Percentiles rank a stretch among this genome's conserved stretches.
phyloP scores from a whole-genome alignment of 805 yeast genomes.

The Yarrowia divulgata region DNA sequence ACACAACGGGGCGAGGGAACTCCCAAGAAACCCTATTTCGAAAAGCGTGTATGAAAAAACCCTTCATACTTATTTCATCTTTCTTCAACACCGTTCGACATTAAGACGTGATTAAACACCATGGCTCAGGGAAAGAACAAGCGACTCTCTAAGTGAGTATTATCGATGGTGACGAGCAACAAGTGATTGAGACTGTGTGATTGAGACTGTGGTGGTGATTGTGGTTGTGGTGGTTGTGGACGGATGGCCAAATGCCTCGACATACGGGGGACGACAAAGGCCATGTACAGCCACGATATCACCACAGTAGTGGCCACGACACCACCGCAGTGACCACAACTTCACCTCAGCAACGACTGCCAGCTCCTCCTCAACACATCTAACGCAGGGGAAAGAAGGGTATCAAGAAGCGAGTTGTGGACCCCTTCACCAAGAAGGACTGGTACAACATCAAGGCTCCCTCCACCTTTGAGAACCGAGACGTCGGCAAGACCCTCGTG shows the following conservation, averaged over 20 bases:
- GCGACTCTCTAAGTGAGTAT: conserved; percentile 60
- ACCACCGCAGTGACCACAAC: too few relatives aligned
- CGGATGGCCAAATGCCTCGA: too few relatives aligned
- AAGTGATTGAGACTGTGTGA: background rate
- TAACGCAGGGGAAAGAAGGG: conserved; percentile 85
- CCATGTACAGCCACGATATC: too few relatives aligned
- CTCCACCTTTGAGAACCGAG: conserved; percentile 97
- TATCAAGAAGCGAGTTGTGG: conserved; percentile 98
- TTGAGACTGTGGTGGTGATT: background rate
- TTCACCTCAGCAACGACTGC: too few relatives aligned
- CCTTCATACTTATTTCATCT: conserved; percentile 36
- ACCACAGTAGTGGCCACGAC: too few relatives aligned
- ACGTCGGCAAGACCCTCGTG: conserved; percentile 97
- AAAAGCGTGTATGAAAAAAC: conserved; percentile 36
- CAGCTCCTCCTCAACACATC: background rate
- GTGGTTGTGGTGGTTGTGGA: too few relatives aligned
- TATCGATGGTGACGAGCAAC: too few relatives aligned
- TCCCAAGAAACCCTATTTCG: conserved; percentile 42
- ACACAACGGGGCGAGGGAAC: background rate
- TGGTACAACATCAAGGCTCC: conserved; percentile 99
- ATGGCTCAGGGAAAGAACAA: conserved; percentile 91
- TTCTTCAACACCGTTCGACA: conserved; percentile 37
- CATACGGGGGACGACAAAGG: too few relatives aligned
- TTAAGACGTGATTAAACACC: conserved; percentile 41
- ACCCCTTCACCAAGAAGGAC: conserved; percentile 99